Base-by-base conservation (phyloP, 208 protist genomes). In the Leishmania tropica region DNA sequence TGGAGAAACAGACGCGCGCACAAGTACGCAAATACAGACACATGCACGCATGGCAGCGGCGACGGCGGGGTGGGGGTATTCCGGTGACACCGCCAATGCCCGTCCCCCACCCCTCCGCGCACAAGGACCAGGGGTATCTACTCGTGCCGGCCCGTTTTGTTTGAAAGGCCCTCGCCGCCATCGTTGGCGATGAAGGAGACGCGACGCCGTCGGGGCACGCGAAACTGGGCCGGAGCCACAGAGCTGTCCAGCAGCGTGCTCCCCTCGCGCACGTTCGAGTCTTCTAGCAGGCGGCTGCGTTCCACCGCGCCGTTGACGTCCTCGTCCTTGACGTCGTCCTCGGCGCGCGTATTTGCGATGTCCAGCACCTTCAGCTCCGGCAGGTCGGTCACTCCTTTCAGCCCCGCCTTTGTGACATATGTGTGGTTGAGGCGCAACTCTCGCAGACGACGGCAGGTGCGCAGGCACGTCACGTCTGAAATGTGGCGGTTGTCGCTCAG, bases 401-500 rank as follows among this genome's bases (percentile, higher is more conserved):
- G 58, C 11, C 88, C 88, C 19, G 79, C 85, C 54, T 68, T 62
- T 13, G 81, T 91, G 4, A 95, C 83, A 70, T 75, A 79, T 21
- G 92, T 93, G 81, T 92, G 84, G 70, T 78, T 56, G 19, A 93
- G 77, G 1, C 76, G 80, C 73, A 95, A 45, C 80, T 83, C 84
- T 10, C 83, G 79, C 79, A 95, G 83, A n/a, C 75, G 73, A 3
- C 72, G 75, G 58, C 87, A 91, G 37, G 67, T 64, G 19, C 71
- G 74, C 58, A 95, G 83, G n/a, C 74, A 85, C 6, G 56, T 83
- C n/a, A 93, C 85, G 75, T 90, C 81, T 58, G 85, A 88, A 60
- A 95, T 87, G 72, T 85, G 81, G 10, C 78, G 37, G 62, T 85
- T 86, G 74, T 92, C 89, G 42, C 84, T 87, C 54, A 95, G 58